These are phyloP conservation scores for Boletus tylopilopsis DNA, from an alignment of 768 basidiomycete species.

Conservation along the genomic window DNA sequence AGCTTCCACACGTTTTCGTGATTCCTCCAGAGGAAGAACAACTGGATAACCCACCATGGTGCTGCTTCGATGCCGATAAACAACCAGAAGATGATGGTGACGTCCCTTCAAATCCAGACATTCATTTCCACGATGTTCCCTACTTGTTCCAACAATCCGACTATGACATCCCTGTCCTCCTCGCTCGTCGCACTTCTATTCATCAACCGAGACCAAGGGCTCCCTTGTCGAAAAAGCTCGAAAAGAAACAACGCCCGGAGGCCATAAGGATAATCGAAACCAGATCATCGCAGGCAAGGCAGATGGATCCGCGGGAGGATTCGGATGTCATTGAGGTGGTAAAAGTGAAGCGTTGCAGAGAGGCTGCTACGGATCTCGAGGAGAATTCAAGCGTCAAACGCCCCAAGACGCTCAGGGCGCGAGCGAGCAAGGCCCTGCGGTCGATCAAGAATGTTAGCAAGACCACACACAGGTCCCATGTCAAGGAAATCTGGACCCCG, in stretches of 20 bases:
- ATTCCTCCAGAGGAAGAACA: slow-evolving; percentile 58
- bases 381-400: slow-evolving; percentile 27
- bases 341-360: slow-evolving; percentile 45
- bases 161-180: background rate
- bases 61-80: slow-evolving; percentile 51
- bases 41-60: slow-evolving; percentile 45
- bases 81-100: slow-evolving; percentile 18
- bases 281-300: slow-evolving; percentile 12
- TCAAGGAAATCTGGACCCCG: slow-evolving; percentile 36
- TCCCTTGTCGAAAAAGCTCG: slow-evolving; percentile 20
- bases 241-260: slow-evolving; percentile 31
- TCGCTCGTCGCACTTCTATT: slow-evolving; percentile 4
- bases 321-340: slow-evolving; percentile 57
- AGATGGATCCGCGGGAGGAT: slow-evolving; percentile 41
- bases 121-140: slow-evolving; percentile 34
- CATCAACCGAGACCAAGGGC: slow-evolving; percentile 9
- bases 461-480: slow-evolving; percentile 33
- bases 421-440: slow-evolving; percentile 45
- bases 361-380: slow-evolving; percentile 19
- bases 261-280: slow-evolving; percentile 23
- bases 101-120: slow-evolving; percentile 23
- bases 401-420: slow-evolving; percentile 41
- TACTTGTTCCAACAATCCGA: slow-evolving; percentile 18
- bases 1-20: slow-evolving; percentile 51
- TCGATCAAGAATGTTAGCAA: slow-evolving; percentile 45